Percentiles rank a stretch among this genome's conserved stretches.
Conservation (phyloP, 1,139 yeast genomes). For the Sugiyamaella pinicola region DNA sequence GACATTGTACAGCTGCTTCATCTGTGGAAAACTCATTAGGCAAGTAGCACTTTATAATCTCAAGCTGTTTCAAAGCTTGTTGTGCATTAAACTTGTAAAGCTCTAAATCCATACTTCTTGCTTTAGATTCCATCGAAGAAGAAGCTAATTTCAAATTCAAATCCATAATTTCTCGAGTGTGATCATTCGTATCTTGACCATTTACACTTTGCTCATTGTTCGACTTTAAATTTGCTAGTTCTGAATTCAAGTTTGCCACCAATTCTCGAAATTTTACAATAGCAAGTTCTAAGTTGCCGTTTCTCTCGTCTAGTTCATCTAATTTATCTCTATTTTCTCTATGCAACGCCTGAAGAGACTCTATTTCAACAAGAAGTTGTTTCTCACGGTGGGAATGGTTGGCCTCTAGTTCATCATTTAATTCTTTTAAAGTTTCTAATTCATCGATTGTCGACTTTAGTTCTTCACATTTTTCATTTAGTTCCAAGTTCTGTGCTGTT, state of each 20-base stretch:
- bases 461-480: constrained; percentile 46
- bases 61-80: constrained; percentile 38
- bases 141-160: constrained; percentile 36
- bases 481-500: constrained; percentile 55
- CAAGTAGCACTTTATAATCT: constrained; percentile 35
- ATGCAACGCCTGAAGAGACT: constrained; percentile 41
- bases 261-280: constrained; percentile 40
- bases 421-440: constrained; percentile 58
- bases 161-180: constrained; percentile 34
- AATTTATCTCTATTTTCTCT: constrained; percentile 40
- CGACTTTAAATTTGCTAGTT: constrained; percentile 34
- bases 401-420: constrained; percentile 66
- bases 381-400: constrained; percentile 56
- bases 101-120: constrained; percentile 38
- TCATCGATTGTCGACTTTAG: constrained; percentile 54
- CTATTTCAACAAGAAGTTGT: constrained; percentile 55
- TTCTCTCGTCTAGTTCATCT: constrained; percentile 43
- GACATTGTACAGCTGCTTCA: constrained; percentile 29
- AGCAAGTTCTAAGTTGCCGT: constrained; percentile 42
- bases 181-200: constrained; percentile 25
- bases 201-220: constrained; percentile 26
- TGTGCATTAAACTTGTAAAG: constrained; percentile 35
- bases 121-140: constrained; percentile 31
- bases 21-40: constrained; percentile 32
- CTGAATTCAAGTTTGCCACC: constrained; percentile 38